These are phyloP conservation scores for Sinapis alba DNA, from an alignment of 441 rosid genomes.

Conservation along the genomic window DNA sequence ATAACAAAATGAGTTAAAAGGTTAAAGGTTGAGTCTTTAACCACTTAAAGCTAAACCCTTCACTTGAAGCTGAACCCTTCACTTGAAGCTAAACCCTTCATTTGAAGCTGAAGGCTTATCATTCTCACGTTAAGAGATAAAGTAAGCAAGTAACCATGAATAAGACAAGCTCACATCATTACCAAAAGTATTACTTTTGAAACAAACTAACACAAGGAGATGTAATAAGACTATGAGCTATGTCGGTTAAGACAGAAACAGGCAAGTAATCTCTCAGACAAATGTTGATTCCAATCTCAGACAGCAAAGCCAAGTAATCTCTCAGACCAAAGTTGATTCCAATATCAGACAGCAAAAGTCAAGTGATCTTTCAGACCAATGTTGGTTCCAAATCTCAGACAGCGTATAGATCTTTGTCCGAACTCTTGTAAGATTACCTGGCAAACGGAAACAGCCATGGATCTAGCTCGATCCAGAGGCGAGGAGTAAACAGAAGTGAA, in stretches of 20 bases:
- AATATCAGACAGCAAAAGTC: not conserved
- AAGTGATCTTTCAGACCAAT: not conserved
- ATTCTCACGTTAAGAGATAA: not conserved
- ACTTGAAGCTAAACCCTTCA: too few species aligned
- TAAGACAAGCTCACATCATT: too few species aligned
- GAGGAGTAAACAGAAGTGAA: constrained; percentile 73
- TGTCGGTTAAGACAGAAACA: not conserved
- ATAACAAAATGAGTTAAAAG: not conserved
- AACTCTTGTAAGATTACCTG: constrained; percentile 49
- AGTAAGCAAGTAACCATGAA: not conserved
- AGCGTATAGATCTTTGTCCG: not conserved
- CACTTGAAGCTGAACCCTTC: too few species aligned
- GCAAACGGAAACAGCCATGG: constrained; percentile 79
- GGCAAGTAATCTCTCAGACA: not conserved
- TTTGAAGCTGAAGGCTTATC: too few species aligned
- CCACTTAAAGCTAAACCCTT: not conserved
- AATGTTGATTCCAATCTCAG: not conserved
- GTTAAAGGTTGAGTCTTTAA: constrained; percentile 19
- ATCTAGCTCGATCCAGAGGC: constrained; percentile 86
- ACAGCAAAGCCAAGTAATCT: not conserved
- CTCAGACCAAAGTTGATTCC: not conserved
- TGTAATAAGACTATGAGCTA: too few species aligned
- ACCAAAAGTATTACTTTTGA: not conserved
- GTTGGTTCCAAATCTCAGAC: not conserved
- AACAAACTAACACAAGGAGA: not conserved